phyloP scores from a whole-genome alignment of 345 rosid genomes.

The Boechera stricta region DNA sequence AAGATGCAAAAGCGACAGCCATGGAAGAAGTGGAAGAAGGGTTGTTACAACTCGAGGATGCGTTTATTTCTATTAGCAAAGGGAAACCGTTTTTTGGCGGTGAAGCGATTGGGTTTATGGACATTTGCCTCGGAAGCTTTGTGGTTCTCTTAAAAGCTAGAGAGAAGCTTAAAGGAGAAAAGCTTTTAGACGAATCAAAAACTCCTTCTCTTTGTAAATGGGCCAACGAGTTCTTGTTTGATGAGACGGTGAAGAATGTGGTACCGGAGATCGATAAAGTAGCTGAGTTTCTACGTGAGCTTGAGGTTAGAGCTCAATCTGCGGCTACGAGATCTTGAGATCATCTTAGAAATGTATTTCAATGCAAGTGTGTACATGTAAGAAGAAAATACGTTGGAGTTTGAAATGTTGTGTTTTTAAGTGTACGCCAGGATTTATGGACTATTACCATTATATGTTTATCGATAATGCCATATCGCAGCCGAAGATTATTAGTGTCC shows the following conservation, averaged over 20 bases:
- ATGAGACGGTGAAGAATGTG: constrained; percentile 62
- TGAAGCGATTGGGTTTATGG: constrained; percentile 62
- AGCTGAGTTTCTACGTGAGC: constrained; percentile 55
- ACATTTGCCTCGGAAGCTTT: constrained; percentile 67
- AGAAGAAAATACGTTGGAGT: background rate
- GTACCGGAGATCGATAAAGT: constrained; percentile 72
- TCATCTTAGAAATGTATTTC: background rate
- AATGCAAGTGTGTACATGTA: background rate
- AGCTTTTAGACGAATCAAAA: constrained; percentile 51
- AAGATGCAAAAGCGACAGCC: constrained; percentile 48
- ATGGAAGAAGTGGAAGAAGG: constrained; percentile 50
- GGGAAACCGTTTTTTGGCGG: constrained; percentile 79
- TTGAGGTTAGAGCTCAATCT: constrained; percentile 29
- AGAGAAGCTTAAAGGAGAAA: constrained; percentile 45
- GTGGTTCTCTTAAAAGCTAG: constrained; percentile 61
- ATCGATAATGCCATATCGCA: background rate
- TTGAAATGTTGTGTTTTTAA: background rate
- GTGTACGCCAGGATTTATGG: background rate
- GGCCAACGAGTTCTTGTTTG: constrained; percentile 57
- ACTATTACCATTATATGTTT: background rate
- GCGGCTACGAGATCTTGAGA: constrained; percentile 21
- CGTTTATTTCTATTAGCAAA: constrained; percentile 55
- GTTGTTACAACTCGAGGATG: constrained; percentile 56
- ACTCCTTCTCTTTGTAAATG: constrained; percentile 59
- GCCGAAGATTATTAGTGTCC: background rate